These are phyloP conservation scores for Hericium coralloides DNA, from an alignment of 768 basidiomycete species.

Conservation along the genomic window DNA sequence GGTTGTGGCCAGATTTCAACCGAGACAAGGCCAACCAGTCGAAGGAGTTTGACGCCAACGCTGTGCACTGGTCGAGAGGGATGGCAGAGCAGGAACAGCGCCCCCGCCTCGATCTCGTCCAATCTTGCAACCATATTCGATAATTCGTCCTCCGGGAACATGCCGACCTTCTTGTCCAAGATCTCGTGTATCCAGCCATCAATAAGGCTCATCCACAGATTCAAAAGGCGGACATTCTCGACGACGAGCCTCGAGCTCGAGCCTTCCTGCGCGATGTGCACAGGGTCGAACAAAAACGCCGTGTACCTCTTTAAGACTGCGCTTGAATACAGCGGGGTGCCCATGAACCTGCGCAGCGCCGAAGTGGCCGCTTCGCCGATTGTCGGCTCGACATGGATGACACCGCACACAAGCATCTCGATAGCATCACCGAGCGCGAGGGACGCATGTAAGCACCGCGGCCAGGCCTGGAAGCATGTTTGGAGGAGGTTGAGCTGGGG, in stretches of 20 bases:
- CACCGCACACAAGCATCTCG: conserved; percentile 71
- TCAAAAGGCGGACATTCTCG: conserved; percentile 58
- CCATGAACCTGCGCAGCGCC: conserved; percentile 67
- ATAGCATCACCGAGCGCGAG: conserved; percentile 51
- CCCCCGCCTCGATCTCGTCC: conserved; percentile 61
- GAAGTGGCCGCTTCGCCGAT: conserved; percentile 60
- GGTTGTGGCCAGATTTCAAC: conserved; percentile 31
- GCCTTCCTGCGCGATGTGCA: conserved; percentile 53
- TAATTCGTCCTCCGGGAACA: conserved; percentile 30
- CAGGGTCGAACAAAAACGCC: conserved; percentile 65
- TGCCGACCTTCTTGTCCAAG: conserved; percentile 31
- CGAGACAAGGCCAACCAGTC: conserved; percentile 43
- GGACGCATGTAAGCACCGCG: conserved; percentile 59
- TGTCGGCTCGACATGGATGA: conserved; percentile 77
- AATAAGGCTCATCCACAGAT: conserved; percentile 67
- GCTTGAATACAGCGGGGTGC: conserved; percentile 44
- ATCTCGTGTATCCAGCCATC: conserved; percentile 55
- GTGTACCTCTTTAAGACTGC: conserved; percentile 58
- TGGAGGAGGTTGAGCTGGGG: conserved; percentile 66
- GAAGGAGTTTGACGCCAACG: conserved; percentile 56
- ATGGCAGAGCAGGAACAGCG: conserved; percentile 66
- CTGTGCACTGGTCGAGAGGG: conserved; percentile 40
- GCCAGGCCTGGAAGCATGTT: conserved; percentile 77
- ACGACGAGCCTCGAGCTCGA: conserved; percentile 52
- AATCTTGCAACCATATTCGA: conserved; percentile 36